Evolutionary conservation across 345 rosid species (phyloP).

Genomic region (Populus pruinosa): DNA sequence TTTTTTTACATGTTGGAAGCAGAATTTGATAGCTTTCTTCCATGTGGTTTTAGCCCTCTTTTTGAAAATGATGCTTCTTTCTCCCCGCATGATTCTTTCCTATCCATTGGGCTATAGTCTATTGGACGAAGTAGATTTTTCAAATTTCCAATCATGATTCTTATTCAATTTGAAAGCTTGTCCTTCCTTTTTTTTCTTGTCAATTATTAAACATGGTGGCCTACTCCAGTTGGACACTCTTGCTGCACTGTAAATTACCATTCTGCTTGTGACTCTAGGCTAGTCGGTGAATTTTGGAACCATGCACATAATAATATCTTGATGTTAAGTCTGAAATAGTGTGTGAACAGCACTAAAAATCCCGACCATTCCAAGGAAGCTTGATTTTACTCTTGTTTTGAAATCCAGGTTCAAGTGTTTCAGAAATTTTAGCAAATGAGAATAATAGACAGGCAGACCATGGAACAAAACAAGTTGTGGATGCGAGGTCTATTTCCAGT

Average conservation of each 20-base stretch:
- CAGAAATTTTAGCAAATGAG: conserved; percentile 6
- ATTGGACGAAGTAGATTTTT: neutral
- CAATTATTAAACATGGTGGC: conserved; percentile 24
- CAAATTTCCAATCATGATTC: conserved; percentile 19
- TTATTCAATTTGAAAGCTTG: conserved; percentile 18
- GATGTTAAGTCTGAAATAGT: neutral
- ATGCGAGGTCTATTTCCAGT: conserved; percentile 5
- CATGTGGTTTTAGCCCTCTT: conserved; percentile 23
- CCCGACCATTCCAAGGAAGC: neutral
- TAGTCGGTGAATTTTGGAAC: neutral
- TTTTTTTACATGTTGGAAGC: conserved; percentile 12
- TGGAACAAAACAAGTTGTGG: neutral
- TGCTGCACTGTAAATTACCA: neutral
- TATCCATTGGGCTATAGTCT: neutral
- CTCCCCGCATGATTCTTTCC: neutral
- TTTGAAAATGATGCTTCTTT: conserved; percentile 16
- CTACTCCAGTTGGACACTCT: neutral
- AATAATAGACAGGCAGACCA: neutral
- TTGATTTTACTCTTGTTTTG: neutral
- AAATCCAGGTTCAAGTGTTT: conserved; percentile 31
- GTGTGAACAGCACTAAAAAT: neutral
- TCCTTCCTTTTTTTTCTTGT: conserved; percentile 1
- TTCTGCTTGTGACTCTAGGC: too few relatives aligned
- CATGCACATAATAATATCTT: neutral
- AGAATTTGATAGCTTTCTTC: conserved; percentile 20